Conservation (phyloP, 2,329 filamentous ascomycete genomes). For the Aspergillus sp. region DNA sequence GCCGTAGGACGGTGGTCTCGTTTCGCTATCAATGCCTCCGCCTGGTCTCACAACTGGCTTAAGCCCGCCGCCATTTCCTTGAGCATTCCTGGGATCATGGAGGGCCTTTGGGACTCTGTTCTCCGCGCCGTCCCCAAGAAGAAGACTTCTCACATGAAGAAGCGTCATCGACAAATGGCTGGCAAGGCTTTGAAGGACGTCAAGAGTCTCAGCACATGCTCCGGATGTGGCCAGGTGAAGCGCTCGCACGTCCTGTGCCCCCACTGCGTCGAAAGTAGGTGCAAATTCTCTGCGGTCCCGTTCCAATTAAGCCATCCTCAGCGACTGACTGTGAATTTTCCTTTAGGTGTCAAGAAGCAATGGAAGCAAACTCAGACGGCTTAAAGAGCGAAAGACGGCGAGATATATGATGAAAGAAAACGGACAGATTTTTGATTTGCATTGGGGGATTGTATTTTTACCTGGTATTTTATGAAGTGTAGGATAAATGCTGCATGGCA, state of each 20-base stretch:
- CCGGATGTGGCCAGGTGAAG: slow-evolving; percentile 84
- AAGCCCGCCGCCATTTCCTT: slow-evolving; percentile 62
- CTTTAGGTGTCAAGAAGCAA: slow-evolving; percentile 48
- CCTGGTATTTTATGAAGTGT: slow-evolving; percentile 26
- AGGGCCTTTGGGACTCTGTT: slow-evolving; percentile 88
- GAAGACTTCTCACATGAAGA: slow-evolving; percentile 97
- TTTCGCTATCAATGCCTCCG: slow-evolving; percentile 48
- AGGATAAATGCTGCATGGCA: slow-evolving; percentile 40
- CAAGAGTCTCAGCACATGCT: slow-evolving; percentile 82
- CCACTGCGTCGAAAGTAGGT: slow-evolving; percentile 79
- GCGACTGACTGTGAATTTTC: slow-evolving; percentile 2
- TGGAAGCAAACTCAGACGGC: slow-evolving; percentile 44
- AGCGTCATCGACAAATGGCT: slow-evolving; percentile 88
- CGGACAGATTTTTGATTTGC: slow-evolving; percentile 10
- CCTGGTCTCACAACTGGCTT: slow-evolving; percentile 59
- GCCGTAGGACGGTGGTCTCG: slow-evolving; percentile 32
- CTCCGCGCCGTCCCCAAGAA: slow-evolving; percentile 95
- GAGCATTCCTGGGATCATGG: slow-evolving; percentile 69
- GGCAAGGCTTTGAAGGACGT: slow-evolving; percentile 94
- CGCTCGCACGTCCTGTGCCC: slow-evolving; percentile 86
- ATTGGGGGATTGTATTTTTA: slow-evolving; percentile 25
- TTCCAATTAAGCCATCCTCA: slow-evolving; percentile 5
- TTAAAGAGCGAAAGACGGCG: slow-evolving; percentile 20
- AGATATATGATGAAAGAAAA: slow-evolving; percentile 9
- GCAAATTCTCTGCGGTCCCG: neutral